Evolutionary conservation across 768 basidiomycete species (phyloP).

Genomic region (Gloeophyllum trabeum): DNA sequence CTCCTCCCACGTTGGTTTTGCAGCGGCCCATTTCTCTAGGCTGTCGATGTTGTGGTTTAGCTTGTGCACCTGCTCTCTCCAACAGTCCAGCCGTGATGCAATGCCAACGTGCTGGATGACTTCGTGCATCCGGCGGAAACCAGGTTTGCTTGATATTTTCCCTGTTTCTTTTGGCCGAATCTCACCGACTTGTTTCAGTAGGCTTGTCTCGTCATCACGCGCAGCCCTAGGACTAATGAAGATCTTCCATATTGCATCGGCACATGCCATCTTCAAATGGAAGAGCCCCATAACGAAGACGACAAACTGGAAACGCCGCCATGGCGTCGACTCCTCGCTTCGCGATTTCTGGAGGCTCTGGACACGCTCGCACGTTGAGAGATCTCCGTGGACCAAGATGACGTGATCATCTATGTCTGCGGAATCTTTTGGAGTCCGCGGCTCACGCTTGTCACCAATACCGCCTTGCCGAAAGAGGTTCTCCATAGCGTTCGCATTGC

Average conservation of each 20-base stretch:
- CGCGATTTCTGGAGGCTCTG: constrained; percentile 6
- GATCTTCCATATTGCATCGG: neutral
- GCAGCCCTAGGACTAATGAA: neutral
- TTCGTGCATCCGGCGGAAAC: neutral
- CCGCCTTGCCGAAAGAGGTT: constrained; percentile 12
- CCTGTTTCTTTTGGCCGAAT: neutral
- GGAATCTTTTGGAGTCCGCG: constrained; percentile 4
- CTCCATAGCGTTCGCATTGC: constrained; percentile 13
- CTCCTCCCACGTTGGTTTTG: constrained; percentile 13
- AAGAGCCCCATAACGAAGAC: constrained; percentile 12
- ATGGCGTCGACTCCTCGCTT: constrained; percentile 16
- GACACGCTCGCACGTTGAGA: constrained; percentile 9
- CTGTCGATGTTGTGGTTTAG: neutral
- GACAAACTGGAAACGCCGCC: constrained; percentile 18
- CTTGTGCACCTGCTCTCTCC: constrained; percentile 10
- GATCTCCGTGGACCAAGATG: constrained; percentile 12
- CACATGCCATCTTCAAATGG: constrained; percentile 1
- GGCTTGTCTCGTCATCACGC: neutral
- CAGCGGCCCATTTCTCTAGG: constrained; percentile 11
- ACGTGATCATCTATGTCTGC: neutral
- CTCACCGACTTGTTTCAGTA: neutral
- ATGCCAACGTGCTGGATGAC: neutral
- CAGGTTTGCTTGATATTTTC: neutral
- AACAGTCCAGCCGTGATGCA: neutral
- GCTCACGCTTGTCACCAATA: constrained; percentile 3